Percentiles rank a stretch among this genome's conserved stretches.
Conservation (phyloP, 1,284 basidiomycete species). For the Trametes polyzona region DNA sequence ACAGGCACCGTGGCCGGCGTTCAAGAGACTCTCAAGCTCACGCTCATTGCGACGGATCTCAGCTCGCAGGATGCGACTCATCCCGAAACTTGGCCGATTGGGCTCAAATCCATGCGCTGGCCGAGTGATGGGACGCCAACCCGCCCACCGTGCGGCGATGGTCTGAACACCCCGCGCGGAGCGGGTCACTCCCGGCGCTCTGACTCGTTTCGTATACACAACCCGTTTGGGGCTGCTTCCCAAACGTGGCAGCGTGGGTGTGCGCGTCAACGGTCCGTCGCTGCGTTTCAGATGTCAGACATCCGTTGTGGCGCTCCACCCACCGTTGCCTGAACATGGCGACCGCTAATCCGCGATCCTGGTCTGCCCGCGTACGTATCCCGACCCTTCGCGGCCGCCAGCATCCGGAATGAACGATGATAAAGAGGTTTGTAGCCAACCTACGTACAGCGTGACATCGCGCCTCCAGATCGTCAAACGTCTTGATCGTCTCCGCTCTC, state of each 20-base stretch:
- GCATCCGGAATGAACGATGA: no score
- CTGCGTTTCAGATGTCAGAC: conserved; percentile 22
- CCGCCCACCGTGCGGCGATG: not conserved
- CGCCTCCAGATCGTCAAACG: not conserved
- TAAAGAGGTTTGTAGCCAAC: not conserved
- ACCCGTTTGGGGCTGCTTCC: conserved; percentile 3
- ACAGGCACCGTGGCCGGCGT: not conserved
- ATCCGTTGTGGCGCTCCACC: conserved; percentile 3
- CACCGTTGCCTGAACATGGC: not conserved
- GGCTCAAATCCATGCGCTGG: not conserved
- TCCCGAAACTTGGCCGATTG: no score
- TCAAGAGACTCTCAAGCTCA: not conserved
- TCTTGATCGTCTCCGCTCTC: conserved; percentile 15
- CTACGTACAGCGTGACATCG: not conserved
- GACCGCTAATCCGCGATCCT: not conserved
- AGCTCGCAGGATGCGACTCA: not conserved
- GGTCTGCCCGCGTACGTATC: not conserved
- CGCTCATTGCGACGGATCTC: not conserved
- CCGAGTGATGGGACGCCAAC: not conserved
- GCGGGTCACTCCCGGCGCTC: not conserved
- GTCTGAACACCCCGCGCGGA: conserved; percentile 1
- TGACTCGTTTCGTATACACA: conserved; percentile 24
- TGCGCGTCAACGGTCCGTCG: conserved; percentile 7
- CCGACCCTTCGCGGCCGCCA: not conserved
- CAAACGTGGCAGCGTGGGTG: not conserved